Evolutionary conservation across 83 land plant species (phyloP).

Genomic region (Picea abies): DNA sequence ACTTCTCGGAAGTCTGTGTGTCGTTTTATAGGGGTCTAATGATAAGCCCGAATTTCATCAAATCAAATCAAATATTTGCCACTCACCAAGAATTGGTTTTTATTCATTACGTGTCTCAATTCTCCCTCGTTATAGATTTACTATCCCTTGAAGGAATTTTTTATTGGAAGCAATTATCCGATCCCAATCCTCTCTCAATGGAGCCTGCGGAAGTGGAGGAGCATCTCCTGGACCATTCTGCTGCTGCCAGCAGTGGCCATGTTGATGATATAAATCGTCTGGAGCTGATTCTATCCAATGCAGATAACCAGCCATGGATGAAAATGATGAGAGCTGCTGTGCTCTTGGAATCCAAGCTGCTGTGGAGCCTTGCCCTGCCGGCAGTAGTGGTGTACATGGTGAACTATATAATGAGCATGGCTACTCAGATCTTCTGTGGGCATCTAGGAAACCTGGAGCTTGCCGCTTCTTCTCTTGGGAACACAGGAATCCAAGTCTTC

Average conservation of each 20-base stretch:
- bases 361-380: slow-evolving; percentile 47
- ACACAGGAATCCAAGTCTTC: slow-evolving; percentile 60
- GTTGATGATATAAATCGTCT: slow-evolving; percentile 10
- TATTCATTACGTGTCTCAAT: too few relatives aligned
- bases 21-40: too few relatives aligned
- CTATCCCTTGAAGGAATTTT: too few relatives aligned
- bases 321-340: slow-evolving; percentile 24
- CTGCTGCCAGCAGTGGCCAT: background rate
- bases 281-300: slow-evolving; percentile 23
- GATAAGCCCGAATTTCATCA: too few relatives aligned
- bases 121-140: too few relatives aligned
- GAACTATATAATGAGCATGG: slow-evolving; percentile 55
- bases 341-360: slow-evolving; percentile 38
- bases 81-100: too few relatives aligned
- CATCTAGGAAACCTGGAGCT: slow-evolving; percentile 70
- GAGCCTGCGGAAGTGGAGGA: background rate
- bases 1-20: too few relatives aligned
- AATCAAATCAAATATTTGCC: too few relatives aligned
- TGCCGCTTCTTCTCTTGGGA: slow-evolving; percentile 70
- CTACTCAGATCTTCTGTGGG: slow-evolving; percentile 65
- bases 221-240: background rate
- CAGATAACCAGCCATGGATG: slow-evolving; percentile 5
- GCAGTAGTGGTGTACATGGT: slow-evolving; percentile 59
- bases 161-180: too few relatives aligned
- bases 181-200: too few relatives aligned